Conservation (phyloP, 495 filamentous ascomycete genomes). For the Saxophila tyrrhenica region DNA sequence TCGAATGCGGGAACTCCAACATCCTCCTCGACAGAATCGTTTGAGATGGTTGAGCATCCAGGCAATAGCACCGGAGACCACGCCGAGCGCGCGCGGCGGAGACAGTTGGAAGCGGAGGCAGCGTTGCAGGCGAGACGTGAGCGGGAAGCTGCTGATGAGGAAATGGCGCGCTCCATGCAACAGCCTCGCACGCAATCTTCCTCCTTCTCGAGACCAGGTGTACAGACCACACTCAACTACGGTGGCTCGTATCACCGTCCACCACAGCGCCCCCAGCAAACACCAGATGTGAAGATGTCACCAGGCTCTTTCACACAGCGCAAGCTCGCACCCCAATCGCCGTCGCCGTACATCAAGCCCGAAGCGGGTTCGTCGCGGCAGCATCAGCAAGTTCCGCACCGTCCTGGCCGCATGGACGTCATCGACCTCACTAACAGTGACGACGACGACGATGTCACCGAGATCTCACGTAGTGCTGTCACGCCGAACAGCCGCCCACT, state of each 20-base stretch:
- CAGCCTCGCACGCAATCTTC: background rate
- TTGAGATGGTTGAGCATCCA: constrained; percentile 4
- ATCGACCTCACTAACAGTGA: constrained; percentile 20
- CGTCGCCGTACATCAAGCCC: background rate
- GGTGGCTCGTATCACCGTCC: constrained; percentile 10
- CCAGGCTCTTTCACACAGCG: background rate
- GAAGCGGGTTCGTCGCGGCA: constrained; percentile 3
- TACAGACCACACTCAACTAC: constrained; percentile 15
- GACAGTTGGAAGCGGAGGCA: constrained; percentile 8
- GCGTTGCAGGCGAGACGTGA: background rate
- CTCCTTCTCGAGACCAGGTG: background rate
- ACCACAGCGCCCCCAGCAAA: constrained; percentile 1
- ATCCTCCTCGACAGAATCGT: constrained; percentile 4
- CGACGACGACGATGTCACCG: constrained; percentile 16
- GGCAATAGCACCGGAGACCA: background rate
- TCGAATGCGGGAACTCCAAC: constrained; percentile 3
- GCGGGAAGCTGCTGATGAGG: constrained; percentile 1
- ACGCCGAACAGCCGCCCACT: background rate
- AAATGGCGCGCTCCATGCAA: constrained; percentile 6
- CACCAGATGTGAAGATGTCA: background rate
- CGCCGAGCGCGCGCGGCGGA: background rate
- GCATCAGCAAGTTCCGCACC: constrained; percentile 4
- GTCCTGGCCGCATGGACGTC: background rate
- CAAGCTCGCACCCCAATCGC: background rate
- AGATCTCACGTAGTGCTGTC: constrained; percentile 1